Evolutionary conservation across 352 stramenopile genomes (phyloP), one percentile per base, ranked within the genome.

Genomic region (Phytophthora cactorum): DNA sequence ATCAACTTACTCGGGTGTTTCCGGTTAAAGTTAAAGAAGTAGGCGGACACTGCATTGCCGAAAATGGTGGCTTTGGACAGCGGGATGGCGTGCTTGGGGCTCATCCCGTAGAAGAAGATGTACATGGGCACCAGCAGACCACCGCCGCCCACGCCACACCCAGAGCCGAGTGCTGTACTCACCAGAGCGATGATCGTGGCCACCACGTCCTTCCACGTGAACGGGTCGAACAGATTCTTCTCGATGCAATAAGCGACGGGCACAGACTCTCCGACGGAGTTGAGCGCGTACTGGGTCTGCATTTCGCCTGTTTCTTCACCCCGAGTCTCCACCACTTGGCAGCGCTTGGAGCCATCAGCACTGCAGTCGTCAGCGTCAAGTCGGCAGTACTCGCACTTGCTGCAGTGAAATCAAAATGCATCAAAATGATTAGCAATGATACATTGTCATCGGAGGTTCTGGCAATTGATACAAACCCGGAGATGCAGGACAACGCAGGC

Each of bases 11-110:
- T 67, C 4, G 97, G 97, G 68, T 99, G 97, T 39, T 97, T 89
- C 73, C 97, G 98, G 28, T 65, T 69, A 46, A 90, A 78, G 73
- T 99, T 99, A 56, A 98, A 88, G 34, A 98, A 46, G 53, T 96
- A 98, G 62, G 98, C 98, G 22, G 96, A 97, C 32, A 98, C 72
- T 5, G 96, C 94, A 41, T 97, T 98, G 68, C 97, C 97, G 63
- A 99, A 98, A 45, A 99, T 98, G 8, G 96, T 99, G 36, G 98
- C 90, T 58, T 99, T 99, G 34, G 88, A 98, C 28, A 99, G 78
- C 28, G 97, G 96, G 57, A 99, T 99, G 51, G 97, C 97, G 68
- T 98, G 90, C 69, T 99, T 99, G n/a, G 97, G 86, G 22, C 81
- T 90, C 11, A 95, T 60, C 5, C 91, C 89, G 51, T 99, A 90